phyloP scores from a whole-genome alignment of 495 filamentous ascomycete species.

The Platismatia glauca region DNA sequence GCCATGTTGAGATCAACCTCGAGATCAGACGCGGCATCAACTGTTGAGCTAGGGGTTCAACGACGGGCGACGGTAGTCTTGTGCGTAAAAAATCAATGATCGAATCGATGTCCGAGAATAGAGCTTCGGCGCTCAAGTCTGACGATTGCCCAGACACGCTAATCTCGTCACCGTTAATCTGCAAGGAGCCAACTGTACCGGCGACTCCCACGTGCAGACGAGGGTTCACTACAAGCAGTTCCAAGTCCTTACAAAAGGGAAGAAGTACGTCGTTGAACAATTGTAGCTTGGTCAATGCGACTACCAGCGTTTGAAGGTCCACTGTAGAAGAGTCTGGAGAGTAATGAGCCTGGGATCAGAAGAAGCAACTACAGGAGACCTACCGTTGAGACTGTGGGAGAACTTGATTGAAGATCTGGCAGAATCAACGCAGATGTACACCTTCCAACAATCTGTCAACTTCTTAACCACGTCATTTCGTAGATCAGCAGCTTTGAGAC shows the following conservation, averaged over 20 bases:
- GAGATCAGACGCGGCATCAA: constrained; percentile 59
- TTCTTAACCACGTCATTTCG: constrained; percentile 26
- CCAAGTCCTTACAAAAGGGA: constrained; percentile 26
- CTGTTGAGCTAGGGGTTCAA: constrained; percentile 50
- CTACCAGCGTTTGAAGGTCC: constrained; percentile 22
- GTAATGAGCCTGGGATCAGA: constrained; percentile 12
- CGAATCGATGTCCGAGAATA: constrained; percentile 51
- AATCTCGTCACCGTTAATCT: constrained; percentile 25
- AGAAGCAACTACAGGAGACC: not conserved
- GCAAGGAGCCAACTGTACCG: constrained; percentile 20
- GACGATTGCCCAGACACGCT: constrained; percentile 14
- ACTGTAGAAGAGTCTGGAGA: constrained; percentile 12
- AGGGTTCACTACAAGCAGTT: constrained; percentile 26
- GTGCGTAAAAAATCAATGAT: constrained; percentile 58
- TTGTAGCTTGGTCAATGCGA: constrained; percentile 26
- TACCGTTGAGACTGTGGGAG: not conserved
- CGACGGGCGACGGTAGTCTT: constrained; percentile 54
- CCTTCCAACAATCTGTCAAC: constrained; percentile 32
- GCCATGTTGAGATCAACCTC: constrained; percentile 60
- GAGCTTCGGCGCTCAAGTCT: constrained; percentile 20
- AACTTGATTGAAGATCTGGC: constrained; percentile 9
- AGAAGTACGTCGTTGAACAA: constrained; percentile 23
- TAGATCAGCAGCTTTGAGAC: constrained; percentile 25
- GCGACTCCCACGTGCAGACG: constrained; percentile 23
- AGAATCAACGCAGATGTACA: constrained; percentile 26